Evolutionary conservation across 2,329 filamentous ascomycete genomes (phyloP).

Genomic region (Talaromyces sp.): DNA sequence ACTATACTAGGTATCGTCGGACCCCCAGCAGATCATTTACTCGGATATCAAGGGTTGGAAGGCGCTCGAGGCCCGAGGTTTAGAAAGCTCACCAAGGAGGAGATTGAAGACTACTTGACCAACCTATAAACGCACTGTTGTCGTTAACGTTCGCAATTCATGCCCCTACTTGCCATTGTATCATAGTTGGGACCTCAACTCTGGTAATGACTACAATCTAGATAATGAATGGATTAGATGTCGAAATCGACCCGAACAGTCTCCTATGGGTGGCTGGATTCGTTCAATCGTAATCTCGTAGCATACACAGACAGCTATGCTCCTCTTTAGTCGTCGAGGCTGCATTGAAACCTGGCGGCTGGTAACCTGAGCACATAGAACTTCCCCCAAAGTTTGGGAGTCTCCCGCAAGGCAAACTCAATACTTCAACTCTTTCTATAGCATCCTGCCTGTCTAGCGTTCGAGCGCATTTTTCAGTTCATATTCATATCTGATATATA

Average conservation of each 20-base stretch:
- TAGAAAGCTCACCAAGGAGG: slow-evolving; percentile 80
- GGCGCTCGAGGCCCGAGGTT: slow-evolving; percentile 45
- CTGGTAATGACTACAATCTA: background rate
- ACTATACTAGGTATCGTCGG: slow-evolving; percentile 76
- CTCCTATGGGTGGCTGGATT: background rate
- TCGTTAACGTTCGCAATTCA: slow-evolving; percentile 22
- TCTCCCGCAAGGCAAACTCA: background rate
- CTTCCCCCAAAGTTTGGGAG: background rate
- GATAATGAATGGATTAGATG: slow-evolving; percentile 14
- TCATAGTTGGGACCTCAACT: slow-evolving; percentile 28
- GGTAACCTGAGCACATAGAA: background rate
- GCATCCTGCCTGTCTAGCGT: background rate
- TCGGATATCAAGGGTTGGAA: slow-evolving; percentile 67
- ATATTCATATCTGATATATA: no score
- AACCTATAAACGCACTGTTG: slow-evolving; percentile 68
- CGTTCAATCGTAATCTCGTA: background rate
- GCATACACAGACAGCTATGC: background rate
- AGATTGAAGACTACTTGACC: slow-evolving; percentile 99
- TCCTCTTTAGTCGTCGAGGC: background rate
- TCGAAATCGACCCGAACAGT: background rate
- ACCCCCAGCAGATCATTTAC: slow-evolving; percentile 85
- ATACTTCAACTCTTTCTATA: background rate
- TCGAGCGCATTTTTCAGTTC: background rate
- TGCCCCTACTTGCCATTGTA: slow-evolving; percentile 26
- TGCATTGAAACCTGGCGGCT: background rate